Percentiles rank a stretch among this genome's conserved stretches.
These are phyloP conservation scores for Golubevia pallescens DNA, from an alignment of 1,284 basidiomycete species.

Conservation along the genomic window DNA sequence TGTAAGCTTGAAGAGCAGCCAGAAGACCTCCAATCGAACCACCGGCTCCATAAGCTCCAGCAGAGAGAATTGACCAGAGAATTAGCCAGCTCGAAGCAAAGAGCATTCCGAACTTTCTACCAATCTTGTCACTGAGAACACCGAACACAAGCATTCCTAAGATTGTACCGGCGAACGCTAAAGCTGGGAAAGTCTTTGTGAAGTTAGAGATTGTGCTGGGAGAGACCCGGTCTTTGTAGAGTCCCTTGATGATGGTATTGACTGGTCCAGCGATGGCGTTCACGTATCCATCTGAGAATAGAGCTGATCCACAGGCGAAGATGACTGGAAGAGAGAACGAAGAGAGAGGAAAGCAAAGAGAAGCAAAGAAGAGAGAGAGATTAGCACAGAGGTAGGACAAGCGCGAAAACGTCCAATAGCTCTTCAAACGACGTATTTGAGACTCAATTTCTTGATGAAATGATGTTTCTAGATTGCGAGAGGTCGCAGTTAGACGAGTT, in stretches of 20 bases:
- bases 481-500: no score
- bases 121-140: slow-evolving; percentile 82
- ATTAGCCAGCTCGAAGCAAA: slow-evolving; percentile 51
- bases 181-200: slow-evolving; percentile 36
- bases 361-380: no score
- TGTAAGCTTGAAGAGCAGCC: slow-evolving; percentile 79
- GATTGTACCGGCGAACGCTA: slow-evolving; percentile 69
- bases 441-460: no score
- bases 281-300: slow-evolving; percentile 66
- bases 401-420: no score
- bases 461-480: no score
- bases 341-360: no score
- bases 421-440: no score
- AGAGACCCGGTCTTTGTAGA: slow-evolving; percentile 22
- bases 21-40: slow-evolving; percentile 75
- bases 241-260: slow-evolving; percentile 34
- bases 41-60: slow-evolving; percentile 80
- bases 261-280: slow-evolving; percentile 24
- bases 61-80: slow-evolving; percentile 70
- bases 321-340: slow-evolving; percentile 19
- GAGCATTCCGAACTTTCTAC: slow-evolving; percentile 87
- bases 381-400: no score
- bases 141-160: slow-evolving; percentile 70
- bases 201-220: slow-evolving; percentile 18
- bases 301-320: slow-evolving; percentile 52